phyloP scores from a whole-genome alignment of 1,284 basidiomycete genomes.

The Trichosporon asahii region DNA sequence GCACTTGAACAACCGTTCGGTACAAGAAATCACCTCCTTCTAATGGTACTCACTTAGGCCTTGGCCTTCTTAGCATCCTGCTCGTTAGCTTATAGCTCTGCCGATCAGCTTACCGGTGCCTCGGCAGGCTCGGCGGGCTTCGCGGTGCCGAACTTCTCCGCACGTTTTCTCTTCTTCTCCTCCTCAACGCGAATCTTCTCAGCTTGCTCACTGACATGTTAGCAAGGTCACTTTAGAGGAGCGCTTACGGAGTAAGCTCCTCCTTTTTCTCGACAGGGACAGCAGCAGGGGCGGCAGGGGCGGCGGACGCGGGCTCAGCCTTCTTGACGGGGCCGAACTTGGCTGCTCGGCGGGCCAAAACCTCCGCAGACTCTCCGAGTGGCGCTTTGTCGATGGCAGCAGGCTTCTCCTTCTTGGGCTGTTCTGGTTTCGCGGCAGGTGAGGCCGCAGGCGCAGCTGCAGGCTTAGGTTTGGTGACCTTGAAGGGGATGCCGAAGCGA shows the following conservation, averaged over 20 bases:
- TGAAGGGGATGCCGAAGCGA: slow-evolving; percentile 48
- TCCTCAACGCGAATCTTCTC: slow-evolving; percentile 46
- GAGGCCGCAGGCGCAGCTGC: slow-evolving; percentile 10
- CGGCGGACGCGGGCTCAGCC: slow-evolving; percentile 20
- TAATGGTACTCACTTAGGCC: slow-evolving; percentile 40
- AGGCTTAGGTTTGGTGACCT: slow-evolving; percentile 27
- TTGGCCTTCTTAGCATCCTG: slow-evolving; percentile 48
- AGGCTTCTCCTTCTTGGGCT: slow-evolving; percentile 26
- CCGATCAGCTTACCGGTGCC: slow-evolving; percentile 39
- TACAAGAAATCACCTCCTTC: background rate
- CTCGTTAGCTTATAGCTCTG: slow-evolving; percentile 9
- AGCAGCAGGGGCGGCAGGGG: slow-evolving; percentile 5
- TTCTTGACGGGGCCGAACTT: slow-evolving; percentile 48
- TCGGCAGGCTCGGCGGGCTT: slow-evolving; percentile 16
- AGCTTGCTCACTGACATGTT: slow-evolving; percentile 33
- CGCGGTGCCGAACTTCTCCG: slow-evolving; percentile 49
- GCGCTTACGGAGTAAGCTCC: slow-evolving; percentile 41
- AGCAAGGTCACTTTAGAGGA: slow-evolving; percentile 8
- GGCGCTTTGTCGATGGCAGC: slow-evolving; percentile 35
- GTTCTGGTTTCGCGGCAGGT: slow-evolving; percentile 17
- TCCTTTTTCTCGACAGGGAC: slow-evolving; percentile 23
- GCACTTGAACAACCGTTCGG: background rate
- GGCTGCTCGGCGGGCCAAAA: slow-evolving; percentile 44
- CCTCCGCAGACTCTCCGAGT: slow-evolving; percentile 41
- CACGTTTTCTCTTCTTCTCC: slow-evolving; percentile 54